A percentile compares a stretch with the other conserved stretches of the same genome.
Evolutionary conservation across 176 grass and related monocot genomes (phyloP).

Genomic region (Poa pratensis): DNA sequence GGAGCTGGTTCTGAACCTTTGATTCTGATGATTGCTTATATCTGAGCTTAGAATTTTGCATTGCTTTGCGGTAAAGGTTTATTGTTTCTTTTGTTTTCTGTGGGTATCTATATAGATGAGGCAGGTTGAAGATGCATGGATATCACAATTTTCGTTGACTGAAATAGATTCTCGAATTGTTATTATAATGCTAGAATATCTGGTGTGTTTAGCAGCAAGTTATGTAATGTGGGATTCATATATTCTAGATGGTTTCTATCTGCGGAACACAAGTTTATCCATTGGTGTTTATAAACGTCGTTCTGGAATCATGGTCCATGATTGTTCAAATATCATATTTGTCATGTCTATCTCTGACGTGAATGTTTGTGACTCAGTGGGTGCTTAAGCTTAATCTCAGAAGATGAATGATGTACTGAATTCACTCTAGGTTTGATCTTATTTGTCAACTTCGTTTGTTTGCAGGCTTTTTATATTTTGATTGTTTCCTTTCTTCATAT

Average conservation of each 20-base stretch:
- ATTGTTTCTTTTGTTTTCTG: constrained; percentile 29
- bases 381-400: background rate
- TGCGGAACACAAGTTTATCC: background rate
- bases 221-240: constrained; percentile 44
- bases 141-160: constrained; percentile 46
- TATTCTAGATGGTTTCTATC: constrained; percentile 35
- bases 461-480: background rate
- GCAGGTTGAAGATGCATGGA: constrained; percentile 40
- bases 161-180: constrained; percentile 43
- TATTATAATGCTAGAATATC: constrained; percentile 14
- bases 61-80: constrained; percentile 14
- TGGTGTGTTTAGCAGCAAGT: background rate
- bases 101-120: constrained; percentile 54
- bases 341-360: constrained; percentile 16
- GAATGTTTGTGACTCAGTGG: background rate
- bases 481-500: background rate
- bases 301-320: constrained; percentile 2
- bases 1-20: background rate
- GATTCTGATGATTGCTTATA: constrained; percentile 37
- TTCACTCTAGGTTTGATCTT: background rate
- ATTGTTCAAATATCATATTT: background rate
- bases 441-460: background rate
- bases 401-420: constrained; percentile 10
- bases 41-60: constrained; percentile 42
- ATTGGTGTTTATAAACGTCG: constrained; percentile 24